Conservation (phyloP, 371 early-diverging fungal genomes). For the Basidiobolus meristosporus region DNA sequence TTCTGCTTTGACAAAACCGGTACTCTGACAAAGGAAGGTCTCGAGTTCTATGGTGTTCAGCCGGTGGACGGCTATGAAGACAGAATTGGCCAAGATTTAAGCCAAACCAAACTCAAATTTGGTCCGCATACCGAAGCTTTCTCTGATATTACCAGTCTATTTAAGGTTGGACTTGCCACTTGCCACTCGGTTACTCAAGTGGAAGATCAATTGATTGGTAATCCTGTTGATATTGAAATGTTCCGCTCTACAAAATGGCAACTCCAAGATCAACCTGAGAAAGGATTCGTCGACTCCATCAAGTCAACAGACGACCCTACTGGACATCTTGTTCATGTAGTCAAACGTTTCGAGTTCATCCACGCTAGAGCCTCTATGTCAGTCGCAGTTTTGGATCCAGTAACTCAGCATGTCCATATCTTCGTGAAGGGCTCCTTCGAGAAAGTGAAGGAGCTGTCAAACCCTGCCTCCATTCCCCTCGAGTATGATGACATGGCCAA, state of each 20-base stretch:
- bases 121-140: neutral
- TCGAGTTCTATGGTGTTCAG: conserved; percentile 2
- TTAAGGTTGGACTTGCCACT: conserved; percentile 17
- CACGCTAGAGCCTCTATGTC: conserved; percentile 73
- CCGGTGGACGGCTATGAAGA: no score
- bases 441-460: conserved; percentile 35
- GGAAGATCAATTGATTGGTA: conserved; percentile 55
- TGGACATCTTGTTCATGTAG: conserved; percentile 15
- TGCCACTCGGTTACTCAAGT: conserved; percentile 69
- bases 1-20: conserved; percentile 88
- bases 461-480: conserved; percentile 25
- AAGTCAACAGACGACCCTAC: conserved; percentile 9
- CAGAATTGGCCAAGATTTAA: neutral
- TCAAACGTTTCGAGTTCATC: conserved; percentile 75
- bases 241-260: conserved; percentile 46
- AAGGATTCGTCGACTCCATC: conserved; percentile 19
- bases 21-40: conserved; percentile 32
- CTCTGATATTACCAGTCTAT: neutral
- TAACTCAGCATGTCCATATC: conserved; percentile 32
- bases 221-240: conserved; percentile 89
- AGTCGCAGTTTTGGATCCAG: conserved; percentile 41
- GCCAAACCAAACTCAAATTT: neutral
- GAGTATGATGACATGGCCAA: conserved; percentile 33
- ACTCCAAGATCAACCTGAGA: neutral
- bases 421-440: conserved; percentile 77